Evolutionary conservation across 257 asterid species (phyloP), one percentile per base, ranked within the genome.

Genomic region (Avicennia marina): DNA sequence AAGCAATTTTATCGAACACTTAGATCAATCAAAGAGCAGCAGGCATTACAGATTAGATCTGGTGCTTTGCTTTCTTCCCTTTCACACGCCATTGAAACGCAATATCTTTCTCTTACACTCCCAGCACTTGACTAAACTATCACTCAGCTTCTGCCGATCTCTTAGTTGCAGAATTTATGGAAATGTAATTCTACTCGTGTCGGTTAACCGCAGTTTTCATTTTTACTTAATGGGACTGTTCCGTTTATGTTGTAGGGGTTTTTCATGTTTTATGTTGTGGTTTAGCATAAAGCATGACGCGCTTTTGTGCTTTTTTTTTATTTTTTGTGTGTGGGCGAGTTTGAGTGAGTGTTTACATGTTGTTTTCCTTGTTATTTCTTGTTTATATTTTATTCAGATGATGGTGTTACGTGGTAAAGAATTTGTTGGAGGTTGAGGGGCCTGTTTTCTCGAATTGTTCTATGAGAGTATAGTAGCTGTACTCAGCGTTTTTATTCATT

Each of bases 11-110:
- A 61, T 50, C 69, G 32, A 46, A 64, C 65, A 55, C 67, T 56
- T 58, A 72, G 68, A 63, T 66, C 72, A 73, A 65, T 69, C 70
- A 77, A 58, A 56, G 72, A 27, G 29, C 36, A 22, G 16, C 54
- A 60, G 57, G 43, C 65, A 36, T 48, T 18, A 53, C 61, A 60
- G 77, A 59, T 73, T 71, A 73, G 84, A 78, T 78, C 84, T 78
- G 68, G 73, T 65, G 63, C 63, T 56, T 51, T 25, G 40, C 65
- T 51, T 67, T 12, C 69, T 66, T 43, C 65, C 60, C 64, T 63
- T 70, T 56, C 70, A 22, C 13, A 56, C 62, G 53, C 69, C 53
- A 64, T 63, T 32, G 40, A 44, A 56, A 51, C 66, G 16, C 65
- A n/a, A n/a, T n/a, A n/a, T 26, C 60, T 52, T n/a, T 26, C 55